Evolutionary conservation across 148 eudicot species (phyloP).

Genomic region (Rhododendron ferrugineum): DNA sequence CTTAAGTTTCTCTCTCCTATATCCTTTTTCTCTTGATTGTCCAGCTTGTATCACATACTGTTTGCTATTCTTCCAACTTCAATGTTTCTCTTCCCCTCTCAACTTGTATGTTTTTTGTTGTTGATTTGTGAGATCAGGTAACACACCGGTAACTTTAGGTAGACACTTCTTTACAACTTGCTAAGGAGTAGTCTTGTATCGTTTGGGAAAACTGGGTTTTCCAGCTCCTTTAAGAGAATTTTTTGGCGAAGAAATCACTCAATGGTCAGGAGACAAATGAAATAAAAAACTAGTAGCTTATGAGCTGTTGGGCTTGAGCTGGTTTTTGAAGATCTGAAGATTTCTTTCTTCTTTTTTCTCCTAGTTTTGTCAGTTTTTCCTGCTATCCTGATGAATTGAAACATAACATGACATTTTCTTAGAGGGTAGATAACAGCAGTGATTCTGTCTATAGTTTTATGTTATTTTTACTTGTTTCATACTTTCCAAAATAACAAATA

Average conservation of each 20-base stretch:
- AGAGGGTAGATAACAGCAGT: neutral
- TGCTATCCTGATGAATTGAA: neutral
- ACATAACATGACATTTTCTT: neutral
- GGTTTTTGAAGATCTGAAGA: neutral
- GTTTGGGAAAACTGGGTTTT: neutral
- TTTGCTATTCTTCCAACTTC: neutral
- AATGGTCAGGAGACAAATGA: neutral
- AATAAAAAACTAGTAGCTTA: neutral
- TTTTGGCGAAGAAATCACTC: neutral
- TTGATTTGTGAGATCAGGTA: slow-evolving; percentile 2
- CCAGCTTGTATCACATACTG: neutral
- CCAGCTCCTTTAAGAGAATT: neutral
- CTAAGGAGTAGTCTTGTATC: neutral
- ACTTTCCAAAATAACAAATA: neutral
- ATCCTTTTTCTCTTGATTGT: neutral
- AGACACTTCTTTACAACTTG: neutral
- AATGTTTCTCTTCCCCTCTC: neutral
- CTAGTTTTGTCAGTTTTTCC: neutral
- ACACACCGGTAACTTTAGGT: neutral
- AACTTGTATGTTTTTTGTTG: neutral
- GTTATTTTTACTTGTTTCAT: neutral
- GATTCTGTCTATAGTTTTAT: neutral
- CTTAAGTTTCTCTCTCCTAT: neutral
- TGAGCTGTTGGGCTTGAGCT: neutral
- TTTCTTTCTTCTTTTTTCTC: neutral